phyloP scores from a whole-genome alignment of 2,329 filamentous ascomycete genomes.

The Coniochaeta sp. region DNA sequence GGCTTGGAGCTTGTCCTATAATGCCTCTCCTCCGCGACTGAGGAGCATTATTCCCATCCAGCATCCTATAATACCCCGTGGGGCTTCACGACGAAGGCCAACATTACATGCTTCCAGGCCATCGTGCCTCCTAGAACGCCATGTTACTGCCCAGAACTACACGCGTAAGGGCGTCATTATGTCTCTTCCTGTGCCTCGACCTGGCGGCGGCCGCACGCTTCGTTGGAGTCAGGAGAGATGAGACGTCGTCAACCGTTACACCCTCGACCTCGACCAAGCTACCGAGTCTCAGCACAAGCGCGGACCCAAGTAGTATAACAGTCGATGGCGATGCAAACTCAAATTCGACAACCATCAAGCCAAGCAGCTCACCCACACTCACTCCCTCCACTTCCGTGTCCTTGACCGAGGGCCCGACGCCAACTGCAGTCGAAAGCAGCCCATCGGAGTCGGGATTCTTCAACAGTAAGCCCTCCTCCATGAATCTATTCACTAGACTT shows the following conservation, averaged over 20 bases:
- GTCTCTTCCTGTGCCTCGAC: slow-evolving; percentile 10
- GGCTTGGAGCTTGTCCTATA: neutral
- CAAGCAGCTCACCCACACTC: no score
- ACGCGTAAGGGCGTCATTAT: slow-evolving; percentile 9
- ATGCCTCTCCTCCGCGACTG: neutral
- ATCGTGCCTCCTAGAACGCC: no score
- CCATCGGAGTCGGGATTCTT: slow-evolving; percentile 14
- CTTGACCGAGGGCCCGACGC: neutral
- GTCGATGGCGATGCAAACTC: neutral
- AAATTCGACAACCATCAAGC: slow-evolving; percentile 5
- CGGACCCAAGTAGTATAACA: no score
- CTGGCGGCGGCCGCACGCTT: slow-evolving; percentile 5
- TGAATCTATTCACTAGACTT: no score
- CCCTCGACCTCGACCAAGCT: slow-evolving; percentile 1
- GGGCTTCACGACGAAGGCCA: no score
- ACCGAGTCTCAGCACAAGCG: neutral
- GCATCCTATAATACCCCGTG: neutral
- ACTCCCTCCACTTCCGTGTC: neutral
- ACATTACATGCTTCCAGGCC: no score
- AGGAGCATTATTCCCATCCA: neutral
- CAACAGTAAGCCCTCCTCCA: slow-evolving; percentile 16
- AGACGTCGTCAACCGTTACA: slow-evolving; percentile 4
- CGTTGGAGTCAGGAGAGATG: slow-evolving; percentile 7
- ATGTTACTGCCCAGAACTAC: slow-evolving; percentile 7
- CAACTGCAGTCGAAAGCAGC: slow-evolving; percentile 5